These are phyloP conservation scores for Cryptococcus sp. DNA, from an alignment of 1,284 basidiomycete genomes.

Conservation along the genomic window DNA sequence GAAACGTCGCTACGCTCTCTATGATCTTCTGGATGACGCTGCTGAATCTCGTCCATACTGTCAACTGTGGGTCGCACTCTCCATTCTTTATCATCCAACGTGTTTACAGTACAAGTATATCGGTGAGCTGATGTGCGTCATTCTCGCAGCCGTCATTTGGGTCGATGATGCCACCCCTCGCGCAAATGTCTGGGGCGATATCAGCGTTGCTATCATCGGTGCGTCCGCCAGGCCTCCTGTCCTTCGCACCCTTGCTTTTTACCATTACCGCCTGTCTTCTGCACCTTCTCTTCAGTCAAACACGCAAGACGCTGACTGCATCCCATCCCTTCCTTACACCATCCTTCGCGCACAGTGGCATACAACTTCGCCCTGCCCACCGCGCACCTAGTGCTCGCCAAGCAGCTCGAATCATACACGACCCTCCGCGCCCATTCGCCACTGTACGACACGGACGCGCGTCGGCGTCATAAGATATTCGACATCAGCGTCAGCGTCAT, in stretches of 20 bases:
- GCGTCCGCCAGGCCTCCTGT: constrained; percentile 6
- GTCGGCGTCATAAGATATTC: constrained; percentile 30
- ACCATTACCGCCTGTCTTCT: neutral
- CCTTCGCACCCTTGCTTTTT: too few relatives aligned
- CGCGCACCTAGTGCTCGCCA: constrained; percentile 43
- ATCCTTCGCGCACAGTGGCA: constrained; percentile 26
- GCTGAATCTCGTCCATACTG: constrained; percentile 36
- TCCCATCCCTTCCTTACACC: neutral
- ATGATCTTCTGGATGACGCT: constrained; percentile 49
- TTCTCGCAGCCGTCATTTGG: constrained; percentile 34
- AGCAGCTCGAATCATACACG: constrained; percentile 44
- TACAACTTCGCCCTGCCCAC: constrained; percentile 48
- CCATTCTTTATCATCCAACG: neutral
- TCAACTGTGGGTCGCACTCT: constrained; percentile 37
- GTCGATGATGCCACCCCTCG: constrained; percentile 28
- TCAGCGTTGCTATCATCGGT: constrained; percentile 29
- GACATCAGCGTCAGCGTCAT: constrained; percentile 30
- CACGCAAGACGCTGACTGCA: neutral
- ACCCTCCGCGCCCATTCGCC: constrained; percentile 40
- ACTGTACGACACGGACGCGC: constrained; percentile 33
- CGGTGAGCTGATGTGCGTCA: constrained; percentile 1
- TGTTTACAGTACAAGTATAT: neutral
- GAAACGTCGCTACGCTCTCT: constrained; percentile 42
- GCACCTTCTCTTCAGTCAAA: neutral
- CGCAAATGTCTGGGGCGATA: constrained; percentile 39